Evolutionary conservation across 495 filamentous ascomycete species (phyloP).

Genomic region (Hypoxylon lenormandii): DNA sequence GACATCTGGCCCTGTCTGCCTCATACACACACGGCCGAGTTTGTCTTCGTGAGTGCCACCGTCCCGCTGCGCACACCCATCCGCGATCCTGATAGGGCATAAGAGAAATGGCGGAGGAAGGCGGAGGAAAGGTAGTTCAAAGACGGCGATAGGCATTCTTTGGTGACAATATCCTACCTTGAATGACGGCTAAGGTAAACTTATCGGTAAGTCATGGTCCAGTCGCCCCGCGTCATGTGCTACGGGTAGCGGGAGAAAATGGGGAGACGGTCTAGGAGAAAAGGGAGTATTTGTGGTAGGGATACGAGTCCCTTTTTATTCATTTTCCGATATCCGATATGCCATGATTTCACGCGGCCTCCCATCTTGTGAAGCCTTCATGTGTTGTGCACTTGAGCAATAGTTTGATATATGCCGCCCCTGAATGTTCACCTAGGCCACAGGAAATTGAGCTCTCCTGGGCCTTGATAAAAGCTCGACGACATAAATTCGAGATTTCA

Average conservation of each 20-base stretch:
- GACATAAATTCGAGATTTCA: background rate
- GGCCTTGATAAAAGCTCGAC: background rate
- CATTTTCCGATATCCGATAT: conserved; percentile 19
- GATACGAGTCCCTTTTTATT: conserved; percentile 23
- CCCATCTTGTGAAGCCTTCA: conserved; percentile 7
- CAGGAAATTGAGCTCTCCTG: background rate
- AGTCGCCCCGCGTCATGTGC: conserved; percentile 20
- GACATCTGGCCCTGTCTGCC: background rate
- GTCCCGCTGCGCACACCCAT: conserved; percentile 9
- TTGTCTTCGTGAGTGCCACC: conserved; percentile 1
- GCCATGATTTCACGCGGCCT: conserved; percentile 12
- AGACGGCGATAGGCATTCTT: conserved; percentile 8
- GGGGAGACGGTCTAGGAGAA: conserved; percentile 27
- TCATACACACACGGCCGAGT: background rate
- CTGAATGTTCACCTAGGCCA: background rate
- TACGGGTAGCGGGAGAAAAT: conserved; percentile 22
- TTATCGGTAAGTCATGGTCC: conserved; percentile 13
- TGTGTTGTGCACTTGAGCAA: background rate
- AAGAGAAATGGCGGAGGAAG: background rate
- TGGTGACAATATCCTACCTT: background rate
- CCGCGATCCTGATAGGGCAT: no score
- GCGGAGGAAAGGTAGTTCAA: background rate
- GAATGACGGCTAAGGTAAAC: conserved; percentile 14
- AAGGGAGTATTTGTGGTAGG: conserved; percentile 29
- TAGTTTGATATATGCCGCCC: background rate